phyloP scores from a whole-genome alignment of 2,329 filamentous ascomycete species.

The Aspergillus niger region DNA sequence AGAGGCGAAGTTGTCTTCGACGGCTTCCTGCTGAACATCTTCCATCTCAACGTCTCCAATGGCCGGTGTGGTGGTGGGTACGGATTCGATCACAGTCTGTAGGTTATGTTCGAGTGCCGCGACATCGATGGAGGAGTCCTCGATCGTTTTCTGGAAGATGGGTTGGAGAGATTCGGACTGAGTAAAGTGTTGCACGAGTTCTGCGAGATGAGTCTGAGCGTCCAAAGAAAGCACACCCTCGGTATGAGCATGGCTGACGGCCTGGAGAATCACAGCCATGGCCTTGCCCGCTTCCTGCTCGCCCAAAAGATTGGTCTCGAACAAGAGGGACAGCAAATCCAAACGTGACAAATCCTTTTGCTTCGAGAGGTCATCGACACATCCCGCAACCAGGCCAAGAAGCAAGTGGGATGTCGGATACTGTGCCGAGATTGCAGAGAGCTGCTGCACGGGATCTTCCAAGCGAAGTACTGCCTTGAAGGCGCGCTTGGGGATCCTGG shows the following conservation, averaged over 20 bases:
- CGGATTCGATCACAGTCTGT: slow-evolving; percentile 66
- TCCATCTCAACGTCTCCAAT: slow-evolving; percentile 56
- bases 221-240: slow-evolving; percentile 40
- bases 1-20: slow-evolving; percentile 34
- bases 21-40: slow-evolving; percentile 35
- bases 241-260: slow-evolving; percentile 51
- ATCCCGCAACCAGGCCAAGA: slow-evolving; percentile 41
- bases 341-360: slow-evolving; percentile 47
- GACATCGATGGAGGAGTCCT: slow-evolving; percentile 69
- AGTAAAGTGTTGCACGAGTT: slow-evolving; percentile 66
- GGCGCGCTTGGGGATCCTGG: slow-evolving; percentile 69
- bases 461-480: slow-evolving; percentile 55
- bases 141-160: slow-evolving; percentile 67
- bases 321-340: slow-evolving; percentile 44
- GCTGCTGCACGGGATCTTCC: slow-evolving; percentile 33
- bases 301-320: slow-evolving; percentile 35
- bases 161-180: slow-evolving; percentile 62
- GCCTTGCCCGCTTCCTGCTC: slow-evolving; percentile 33
- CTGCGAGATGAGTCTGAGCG: slow-evolving; percentile 65
- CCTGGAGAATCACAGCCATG: slow-evolving; percentile 37
- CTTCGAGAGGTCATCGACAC: slow-evolving; percentile 35
- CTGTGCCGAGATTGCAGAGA: slow-evolving; percentile 38
- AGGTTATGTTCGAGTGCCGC: slow-evolving; percentile 74
- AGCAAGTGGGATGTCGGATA: slow-evolving; percentile 39
- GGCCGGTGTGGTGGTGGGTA: slow-evolving; percentile 50